Percentiles rank a stretch among this genome's conserved stretches.
Evolutionary conservation across 2,329 filamentous ascomycete species (phyloP).

Genomic region (Aschersonia sp.): DNA sequence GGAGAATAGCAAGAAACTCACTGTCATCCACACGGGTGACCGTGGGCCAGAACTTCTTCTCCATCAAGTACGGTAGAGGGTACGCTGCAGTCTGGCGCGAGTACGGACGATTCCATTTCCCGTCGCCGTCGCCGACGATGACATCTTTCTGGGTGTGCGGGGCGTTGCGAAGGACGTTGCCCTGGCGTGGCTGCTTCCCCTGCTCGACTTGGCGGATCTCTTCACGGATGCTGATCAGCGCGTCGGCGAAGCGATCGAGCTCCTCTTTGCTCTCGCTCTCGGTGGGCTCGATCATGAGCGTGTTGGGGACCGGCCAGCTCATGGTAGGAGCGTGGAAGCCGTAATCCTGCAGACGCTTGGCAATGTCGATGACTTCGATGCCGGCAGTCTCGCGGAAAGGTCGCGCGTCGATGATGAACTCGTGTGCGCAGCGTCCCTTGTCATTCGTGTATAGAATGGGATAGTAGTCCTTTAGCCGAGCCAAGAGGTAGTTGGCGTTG

Average conservation of each 20-base stretch:
- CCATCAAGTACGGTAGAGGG: constrained; percentile 63
- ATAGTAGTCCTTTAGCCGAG: constrained; percentile 74
- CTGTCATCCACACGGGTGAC: constrained; percentile 80
- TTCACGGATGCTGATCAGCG: constrained; percentile 69
- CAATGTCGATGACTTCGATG: constrained; percentile 85
- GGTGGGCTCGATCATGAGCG: constrained; percentile 95
- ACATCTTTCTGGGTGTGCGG: constrained; percentile 79
- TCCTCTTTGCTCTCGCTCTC: constrained; percentile 88
- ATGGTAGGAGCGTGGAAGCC: constrained; percentile 96
- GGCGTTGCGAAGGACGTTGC: constrained; percentile 78
- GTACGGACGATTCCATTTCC: constrained; percentile 72
- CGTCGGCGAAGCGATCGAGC: constrained; percentile 85
- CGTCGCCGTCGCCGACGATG: constrained; percentile 36
- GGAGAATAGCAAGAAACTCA: constrained; percentile 29
- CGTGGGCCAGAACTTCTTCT: constrained; percentile 97
- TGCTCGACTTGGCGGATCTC: constrained; percentile 79
- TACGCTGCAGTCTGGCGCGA: constrained; percentile 74
- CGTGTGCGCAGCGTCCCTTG: constrained; percentile 80
- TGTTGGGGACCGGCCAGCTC: constrained; percentile 91
- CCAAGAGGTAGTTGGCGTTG: constrained; percentile 94
- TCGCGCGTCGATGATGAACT: constrained; percentile 88
- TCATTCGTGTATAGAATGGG: constrained; percentile 87
- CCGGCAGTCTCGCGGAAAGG: constrained; percentile 72
- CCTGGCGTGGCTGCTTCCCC: constrained; percentile 57
- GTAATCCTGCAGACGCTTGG: constrained; percentile 93